Evolutionary conservation across 2,329 filamentous ascomycete genomes (phyloP), one percentile per base, ranked within the genome.

Genomic region (Paracamarosporium sp.): DNA sequence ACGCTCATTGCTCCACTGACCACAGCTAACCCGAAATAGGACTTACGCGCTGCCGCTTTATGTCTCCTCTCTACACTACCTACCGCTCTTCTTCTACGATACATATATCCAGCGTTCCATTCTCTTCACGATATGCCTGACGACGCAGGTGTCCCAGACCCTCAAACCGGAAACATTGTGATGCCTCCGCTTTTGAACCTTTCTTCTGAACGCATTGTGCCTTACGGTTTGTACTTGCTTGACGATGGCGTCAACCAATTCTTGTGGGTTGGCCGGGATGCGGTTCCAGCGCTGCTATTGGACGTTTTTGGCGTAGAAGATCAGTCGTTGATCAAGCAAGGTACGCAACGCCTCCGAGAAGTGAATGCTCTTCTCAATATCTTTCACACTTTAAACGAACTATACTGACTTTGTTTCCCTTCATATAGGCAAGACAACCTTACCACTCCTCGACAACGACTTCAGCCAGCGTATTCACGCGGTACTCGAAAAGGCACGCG

Each of bases 181-280:
- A 87, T 99, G 53, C 95, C 95, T 24, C 92, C 91, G 4, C 84
- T 91, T 0, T 68, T 92, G 70, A 97, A 97, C 76, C 84, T 98
- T 56, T 93, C 92, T 3, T 97, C 93, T 1, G 92, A 94, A 76
- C 87, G 90, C 45, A 86, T 99, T 48, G 91, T 92, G 3, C 86
- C 93, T 0, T 97, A 96, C 72, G 95, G 95, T 27, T 82, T 99
- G 17, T 99, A 99, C 78, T 85, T 99, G 56, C 95, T 99, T 68
- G 95, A 99, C 69, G 95, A 99, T 71, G 93, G 93, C 2, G 94
- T 97, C 78, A 97, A 92, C 5, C 95, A 99, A 76, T 99, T 99
- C 84, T 80, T 99, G 55, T 99, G 95, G 95, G 85, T 98, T 20
- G 95, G 95, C 13, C 88, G 93, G 33, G 94, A 99, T 66, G 90